These are phyloP conservation scores for Linum lewisii DNA, from an alignment of 345 rosid genomes.

Conservation along the genomic window DNA sequence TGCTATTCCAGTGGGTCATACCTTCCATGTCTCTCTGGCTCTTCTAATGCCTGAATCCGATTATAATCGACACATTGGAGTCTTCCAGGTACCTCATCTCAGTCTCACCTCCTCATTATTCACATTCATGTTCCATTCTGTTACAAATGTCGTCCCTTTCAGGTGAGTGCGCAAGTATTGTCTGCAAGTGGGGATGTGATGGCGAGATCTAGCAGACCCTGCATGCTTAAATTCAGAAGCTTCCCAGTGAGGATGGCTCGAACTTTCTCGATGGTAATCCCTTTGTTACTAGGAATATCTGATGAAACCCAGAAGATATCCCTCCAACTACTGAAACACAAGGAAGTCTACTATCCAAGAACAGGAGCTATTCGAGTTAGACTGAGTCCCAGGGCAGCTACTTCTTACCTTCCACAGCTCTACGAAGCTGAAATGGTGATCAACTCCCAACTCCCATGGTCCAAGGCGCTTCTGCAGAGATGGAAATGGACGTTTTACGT, in stretches of 20 bases:
- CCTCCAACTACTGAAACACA: constrained; percentile 33
- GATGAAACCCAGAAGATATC: constrained; percentile 55
- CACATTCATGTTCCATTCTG: not conserved
- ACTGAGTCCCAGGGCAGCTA: constrained; percentile 58
- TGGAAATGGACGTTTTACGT: constrained; percentile 78
- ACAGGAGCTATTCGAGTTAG: constrained; percentile 41
- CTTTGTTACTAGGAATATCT: constrained; percentile 48
- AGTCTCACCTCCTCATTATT: no score
- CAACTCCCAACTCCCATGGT: constrained; percentile 55
- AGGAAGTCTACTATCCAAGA: constrained; percentile 47
- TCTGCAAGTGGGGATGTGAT: constrained; percentile 36
- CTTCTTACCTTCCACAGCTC: constrained; percentile 44
- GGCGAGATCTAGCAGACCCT: constrained; percentile 57
- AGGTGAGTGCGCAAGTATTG: constrained; percentile 62
- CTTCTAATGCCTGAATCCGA: constrained; percentile 81
- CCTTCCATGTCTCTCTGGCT: constrained; percentile 35
- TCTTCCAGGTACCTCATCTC: constrained; percentile 46
- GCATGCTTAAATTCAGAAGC: constrained; percentile 65
- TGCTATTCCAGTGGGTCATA: constrained; percentile 55
- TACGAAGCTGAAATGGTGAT: constrained; percentile 50
- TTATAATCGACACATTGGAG: constrained; percentile 47
- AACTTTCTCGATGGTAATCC: constrained; percentile 45
- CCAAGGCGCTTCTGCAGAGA: constrained; percentile 42
- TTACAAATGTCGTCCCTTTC: not conserved
- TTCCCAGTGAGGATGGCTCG: constrained; percentile 43